A percentile compares a stretch with the other conserved stretches of the same genome.
Evolutionary conservation across 1,284 basidiomycete species (phyloP).

Genomic region (Apiotrichum laibachii): DNA sequence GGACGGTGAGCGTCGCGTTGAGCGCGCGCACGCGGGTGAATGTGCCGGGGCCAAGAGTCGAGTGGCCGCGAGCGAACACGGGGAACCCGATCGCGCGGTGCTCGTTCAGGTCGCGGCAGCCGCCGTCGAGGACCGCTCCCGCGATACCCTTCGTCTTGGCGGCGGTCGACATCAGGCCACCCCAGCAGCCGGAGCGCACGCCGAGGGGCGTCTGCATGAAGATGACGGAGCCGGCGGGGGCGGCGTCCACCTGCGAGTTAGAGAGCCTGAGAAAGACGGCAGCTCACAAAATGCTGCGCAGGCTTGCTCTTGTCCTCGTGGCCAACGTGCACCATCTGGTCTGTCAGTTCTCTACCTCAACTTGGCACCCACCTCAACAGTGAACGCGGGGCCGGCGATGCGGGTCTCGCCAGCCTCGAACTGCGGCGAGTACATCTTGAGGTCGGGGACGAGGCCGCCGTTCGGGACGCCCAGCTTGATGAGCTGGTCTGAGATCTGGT

Average conservation of each 20-base stretch:
- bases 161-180: conserved; percentile 54
- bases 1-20: conserved; percentile 69
- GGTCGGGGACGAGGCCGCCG: conserved; percentile 80
- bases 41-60: conserved; percentile 71
- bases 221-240: conserved; percentile 64
- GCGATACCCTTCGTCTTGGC: conserved; percentile 48
- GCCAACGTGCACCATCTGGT: conserved; percentile 65
- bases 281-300: conserved; percentile 64
- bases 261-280: too few species aligned
- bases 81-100: conserved; percentile 50
- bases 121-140: conserved; percentile 53
- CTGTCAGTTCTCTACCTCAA: conserved; percentile 5
- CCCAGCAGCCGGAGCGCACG: conserved; percentile 44
- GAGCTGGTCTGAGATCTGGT: conserved; percentile 81
- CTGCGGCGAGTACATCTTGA: conserved; percentile 61
- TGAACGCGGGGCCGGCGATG: conserved; percentile 78
- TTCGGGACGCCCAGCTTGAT: conserved; percentile 72
- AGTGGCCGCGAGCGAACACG: conserved; percentile 37
- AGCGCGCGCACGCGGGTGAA: conserved; percentile 80
- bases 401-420: conserved; percentile 52
- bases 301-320: conserved; percentile 66
- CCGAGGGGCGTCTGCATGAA: conserved; percentile 71
- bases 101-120: conserved; percentile 53
- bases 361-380: conserved; percentile 60
- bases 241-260: conserved; percentile 61